Conservation (phyloP, 2,329 filamentous ascomycete species). For the Emmonsiellopsis sp. region DNA sequence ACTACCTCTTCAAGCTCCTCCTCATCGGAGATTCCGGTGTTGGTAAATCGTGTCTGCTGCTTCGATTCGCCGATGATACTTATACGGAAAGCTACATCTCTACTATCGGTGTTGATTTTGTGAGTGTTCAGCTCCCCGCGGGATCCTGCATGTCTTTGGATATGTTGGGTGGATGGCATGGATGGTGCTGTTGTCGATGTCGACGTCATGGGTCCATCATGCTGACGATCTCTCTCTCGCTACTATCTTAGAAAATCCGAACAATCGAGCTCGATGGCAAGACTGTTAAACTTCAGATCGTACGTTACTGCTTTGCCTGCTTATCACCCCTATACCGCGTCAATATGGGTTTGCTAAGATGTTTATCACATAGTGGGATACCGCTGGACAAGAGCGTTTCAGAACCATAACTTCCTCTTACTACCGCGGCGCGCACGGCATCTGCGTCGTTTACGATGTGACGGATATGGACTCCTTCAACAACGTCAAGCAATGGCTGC, state of each 20-base stretch:
- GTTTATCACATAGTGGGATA: constrained; percentile 70
- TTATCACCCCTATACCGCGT: constrained; percentile 9
- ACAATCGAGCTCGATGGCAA: constrained; percentile 99
- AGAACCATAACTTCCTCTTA: constrained; percentile 99
- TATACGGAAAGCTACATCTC: constrained; percentile 99
- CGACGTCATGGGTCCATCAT: not conserved
- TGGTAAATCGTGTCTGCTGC: constrained; percentile 96
- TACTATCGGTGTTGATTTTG: constrained; percentile 98
- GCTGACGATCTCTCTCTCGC: constrained; percentile 1
- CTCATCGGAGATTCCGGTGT: constrained; percentile 99
- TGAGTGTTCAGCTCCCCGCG: constrained; percentile 43
- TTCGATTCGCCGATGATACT: constrained; percentile 97
- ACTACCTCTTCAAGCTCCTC: constrained; percentile 99
- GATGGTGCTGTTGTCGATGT: not conserved
- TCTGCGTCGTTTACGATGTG: constrained; percentile 99
- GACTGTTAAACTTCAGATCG: constrained; percentile 99
- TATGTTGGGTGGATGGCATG: not conserved
- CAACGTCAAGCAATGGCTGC: constrained; percentile 99
- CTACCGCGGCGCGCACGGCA: constrained; percentile 97
- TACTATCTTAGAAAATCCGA: constrained; percentile 75
- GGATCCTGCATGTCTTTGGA: not conserved
- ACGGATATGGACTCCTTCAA: constrained; percentile 99
- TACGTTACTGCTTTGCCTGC: constrained; percentile 43
- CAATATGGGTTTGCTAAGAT: not conserved
- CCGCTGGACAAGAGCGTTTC: constrained; percentile 98